Evolutionary conservation across 2,329 filamentous ascomycete species (phyloP).

Genomic region (Cryphonectria parasitica): DNA sequence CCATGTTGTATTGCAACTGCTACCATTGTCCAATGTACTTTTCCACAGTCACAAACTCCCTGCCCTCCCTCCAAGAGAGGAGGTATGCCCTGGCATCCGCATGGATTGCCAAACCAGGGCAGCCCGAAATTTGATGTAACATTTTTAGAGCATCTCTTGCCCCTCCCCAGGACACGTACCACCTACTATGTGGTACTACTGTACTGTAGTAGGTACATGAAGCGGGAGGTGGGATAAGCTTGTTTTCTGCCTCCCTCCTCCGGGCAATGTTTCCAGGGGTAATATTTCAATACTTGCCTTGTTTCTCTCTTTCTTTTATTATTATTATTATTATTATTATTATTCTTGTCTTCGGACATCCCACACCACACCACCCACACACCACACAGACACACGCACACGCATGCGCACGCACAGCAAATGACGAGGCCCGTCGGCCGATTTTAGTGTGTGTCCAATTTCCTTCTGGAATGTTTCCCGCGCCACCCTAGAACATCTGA

Average conservation of each 20-base stretch:
- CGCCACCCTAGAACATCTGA: constrained; percentile 9
- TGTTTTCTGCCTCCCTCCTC: constrained; percentile 7
- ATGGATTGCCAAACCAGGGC: neutral
- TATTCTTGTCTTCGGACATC: neutral
- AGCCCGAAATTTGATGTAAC: constrained; percentile 10
- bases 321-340: neutral
- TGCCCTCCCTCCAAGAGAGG: neutral
- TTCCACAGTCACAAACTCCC: neutral
- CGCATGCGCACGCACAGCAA: neutral
- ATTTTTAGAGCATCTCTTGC: neutral
- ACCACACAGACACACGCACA: too few species aligned
- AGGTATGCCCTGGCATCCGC: neutral
- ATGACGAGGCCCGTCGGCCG: neutral
- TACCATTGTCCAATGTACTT: neutral
- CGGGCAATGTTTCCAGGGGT: constrained; percentile 3
- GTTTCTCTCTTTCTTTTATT: neutral
- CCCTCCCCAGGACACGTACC: neutral
- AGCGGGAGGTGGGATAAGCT: constrained; percentile 18
- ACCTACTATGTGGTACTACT: neutral
- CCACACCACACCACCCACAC: neutral
- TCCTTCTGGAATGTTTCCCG: constrained; percentile 19
- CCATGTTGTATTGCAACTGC: neutral
- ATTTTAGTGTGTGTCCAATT: neutral
- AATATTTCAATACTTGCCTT: neutral
- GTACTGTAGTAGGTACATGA: neutral